Evolutionary conservation across 1,284 basidiomycete species (phyloP).

Genomic region (Malassezia japonica): DNA sequence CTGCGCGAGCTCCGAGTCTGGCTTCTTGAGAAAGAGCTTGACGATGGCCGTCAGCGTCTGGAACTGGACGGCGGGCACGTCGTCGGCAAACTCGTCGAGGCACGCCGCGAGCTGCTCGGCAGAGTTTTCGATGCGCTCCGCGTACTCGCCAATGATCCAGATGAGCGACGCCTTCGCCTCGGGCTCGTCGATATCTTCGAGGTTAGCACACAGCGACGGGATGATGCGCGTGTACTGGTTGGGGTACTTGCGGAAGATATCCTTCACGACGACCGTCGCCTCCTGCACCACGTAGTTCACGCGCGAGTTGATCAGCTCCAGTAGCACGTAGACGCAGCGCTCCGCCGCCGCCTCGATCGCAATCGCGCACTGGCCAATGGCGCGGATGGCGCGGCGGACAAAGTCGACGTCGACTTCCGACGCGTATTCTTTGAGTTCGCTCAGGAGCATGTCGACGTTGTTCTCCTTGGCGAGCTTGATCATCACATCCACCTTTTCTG

Average conservation of each 20-base stretch:
- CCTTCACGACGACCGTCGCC: constrained; percentile 97
- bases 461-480: constrained; percentile 79
- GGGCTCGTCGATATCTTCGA: constrained; percentile 93
- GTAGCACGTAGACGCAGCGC: constrained; percentile 82
- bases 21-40: constrained; percentile 89
- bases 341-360: constrained; percentile 88
- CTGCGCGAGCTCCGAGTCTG: constrained; percentile 66
- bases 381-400: constrained; percentile 82
- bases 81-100: constrained; percentile 83
- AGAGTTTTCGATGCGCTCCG: constrained; percentile 90
- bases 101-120: constrained; percentile 83
- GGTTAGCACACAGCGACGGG: constrained; percentile 81
- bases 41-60: constrained; percentile 92
- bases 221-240: constrained; percentile 94
- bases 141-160: constrained; percentile 98
- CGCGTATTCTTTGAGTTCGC: constrained; percentile 94
- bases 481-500: constrained; percentile 98
- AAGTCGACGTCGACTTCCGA: constrained; percentile 98
- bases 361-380: constrained; percentile 90
- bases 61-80: constrained; percentile 87
- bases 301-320: constrained; percentile 81
- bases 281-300: constrained; percentile 98
- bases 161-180: constrained; percentile 96
- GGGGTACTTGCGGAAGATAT: constrained; percentile 98
- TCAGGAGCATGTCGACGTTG: constrained; percentile 86